A percentile compares a stretch with the other conserved stretches of the same genome.
Evolutionary conservation across 2,329 filamentous ascomycete species (phyloP).

Genomic region (Diaporthe australafricana): DNA sequence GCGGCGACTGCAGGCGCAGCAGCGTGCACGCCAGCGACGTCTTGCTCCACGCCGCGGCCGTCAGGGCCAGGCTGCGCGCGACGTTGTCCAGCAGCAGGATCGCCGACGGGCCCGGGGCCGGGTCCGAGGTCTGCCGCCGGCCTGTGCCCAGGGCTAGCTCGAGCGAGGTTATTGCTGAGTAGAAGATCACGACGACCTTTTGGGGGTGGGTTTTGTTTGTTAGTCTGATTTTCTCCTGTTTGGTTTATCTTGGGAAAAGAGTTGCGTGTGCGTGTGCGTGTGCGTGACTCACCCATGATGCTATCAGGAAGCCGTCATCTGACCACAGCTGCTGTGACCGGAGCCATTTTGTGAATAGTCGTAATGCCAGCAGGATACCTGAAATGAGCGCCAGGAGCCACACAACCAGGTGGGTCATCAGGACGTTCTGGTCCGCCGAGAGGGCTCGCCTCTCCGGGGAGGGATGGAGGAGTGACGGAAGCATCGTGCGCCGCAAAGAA

Average conservation of each 20-base stretch:
- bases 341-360: slow-evolving; percentile 29
- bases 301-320: slow-evolving; percentile 29
- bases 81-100: slow-evolving; percentile 31
- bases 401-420: slow-evolving; percentile 32
- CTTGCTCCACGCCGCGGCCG: slow-evolving; percentile 27
- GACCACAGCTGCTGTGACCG: slow-evolving; percentile 4
- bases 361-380: slow-evolving; percentile 26
- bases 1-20: slow-evolving; percentile 9
- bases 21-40: slow-evolving; percentile 24
- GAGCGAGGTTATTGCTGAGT: slow-evolving; percentile 25
- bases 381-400: slow-evolving; percentile 17
- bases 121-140: neutral
- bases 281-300: slow-evolving; percentile 27
- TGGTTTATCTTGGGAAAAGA: neutral
- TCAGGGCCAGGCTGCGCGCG: slow-evolving; percentile 25
- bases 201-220: neutral
- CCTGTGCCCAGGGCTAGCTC: slow-evolving; percentile 31
- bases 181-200: slow-evolving; percentile 31
- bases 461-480: neutral
- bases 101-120: neutral
- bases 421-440: slow-evolving; percentile 11
- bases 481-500: neutral
- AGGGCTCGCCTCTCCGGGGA: neutral
- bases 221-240: neutral
- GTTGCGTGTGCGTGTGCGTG: too few relatives aligned